Evolutionary conservation across 352 stramenopile genomes (phyloP).

Genomic region (Globisporangium viniferum): DNA sequence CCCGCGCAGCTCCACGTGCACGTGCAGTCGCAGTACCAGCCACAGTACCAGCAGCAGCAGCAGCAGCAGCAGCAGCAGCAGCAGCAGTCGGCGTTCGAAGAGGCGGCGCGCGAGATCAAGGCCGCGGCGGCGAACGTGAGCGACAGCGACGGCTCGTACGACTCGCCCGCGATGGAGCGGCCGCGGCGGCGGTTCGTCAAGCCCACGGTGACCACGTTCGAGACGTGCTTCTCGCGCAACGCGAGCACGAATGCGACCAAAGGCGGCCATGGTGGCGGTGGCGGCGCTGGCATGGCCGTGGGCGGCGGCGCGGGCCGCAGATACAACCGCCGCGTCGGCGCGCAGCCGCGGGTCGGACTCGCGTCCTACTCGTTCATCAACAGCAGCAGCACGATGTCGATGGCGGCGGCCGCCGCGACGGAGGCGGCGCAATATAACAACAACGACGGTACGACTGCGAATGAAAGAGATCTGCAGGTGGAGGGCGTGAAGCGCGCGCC

Average conservation of each 20-base stretch:
- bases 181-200: constrained; percentile 51
- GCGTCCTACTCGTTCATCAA: constrained; percentile 19
- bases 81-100: neutral
- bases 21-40: neutral
- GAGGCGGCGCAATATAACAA: neutral
- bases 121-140: neutral
- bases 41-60: no score
- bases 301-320: neutral
- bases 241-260: neutral
- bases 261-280: neutral
- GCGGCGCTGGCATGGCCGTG: neutral
- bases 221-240: constrained; percentile 42
- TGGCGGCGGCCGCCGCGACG: constrained; percentile 1
- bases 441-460: neutral
- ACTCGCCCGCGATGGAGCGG: constrained; percentile 5
- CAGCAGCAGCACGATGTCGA: constrained; percentile 11
- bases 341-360: constrained; percentile 11
- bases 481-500: constrained; percentile 6
- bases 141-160: neutral
- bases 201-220: constrained; percentile 39
- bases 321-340: constrained; percentile 4
- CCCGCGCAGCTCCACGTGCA: neutral
- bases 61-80: neutral
- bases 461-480: neutral
- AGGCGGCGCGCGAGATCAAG: neutral